A percentile compares a stretch with the other conserved stretches of the same genome.
Evolutionary conservation across 345 rosid genomes (phyloP).

Genomic region (Aurinia saxatilis): DNA sequence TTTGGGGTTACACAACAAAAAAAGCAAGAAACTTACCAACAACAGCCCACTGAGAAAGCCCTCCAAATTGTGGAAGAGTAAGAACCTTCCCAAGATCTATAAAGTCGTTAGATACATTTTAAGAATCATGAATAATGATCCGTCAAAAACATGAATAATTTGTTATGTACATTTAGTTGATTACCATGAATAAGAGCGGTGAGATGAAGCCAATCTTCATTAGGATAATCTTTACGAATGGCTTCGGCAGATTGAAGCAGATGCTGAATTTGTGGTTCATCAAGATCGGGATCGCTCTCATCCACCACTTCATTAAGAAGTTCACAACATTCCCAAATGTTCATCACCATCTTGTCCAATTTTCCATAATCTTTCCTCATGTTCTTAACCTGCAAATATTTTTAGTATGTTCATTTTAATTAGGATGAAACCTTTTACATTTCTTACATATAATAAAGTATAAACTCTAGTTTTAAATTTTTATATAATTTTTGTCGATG

Average conservation of each 20-base stretch:
- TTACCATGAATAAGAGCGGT: slow-evolving; percentile 75
- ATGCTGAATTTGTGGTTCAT: slow-evolving; percentile 68
- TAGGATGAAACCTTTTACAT: too few relatives aligned
- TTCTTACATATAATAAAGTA: too few relatives aligned
- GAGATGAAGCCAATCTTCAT: slow-evolving; percentile 64
- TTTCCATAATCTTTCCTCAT: slow-evolving; percentile 46
- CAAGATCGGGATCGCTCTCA: slow-evolving; percentile 62
- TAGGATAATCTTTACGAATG: slow-evolving; percentile 49
- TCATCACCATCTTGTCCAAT: slow-evolving; percentile 45
- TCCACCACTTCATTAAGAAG: slow-evolving; percentile 51
- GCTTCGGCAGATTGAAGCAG: slow-evolving; percentile 69
- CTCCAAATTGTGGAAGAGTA: slow-evolving; percentile 49
- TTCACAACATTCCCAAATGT: slow-evolving; percentile 69
- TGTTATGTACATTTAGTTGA: too few relatives aligned
- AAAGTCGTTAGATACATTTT: not conserved
- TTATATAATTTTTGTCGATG: too few relatives aligned
- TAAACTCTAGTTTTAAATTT: too few relatives aligned
- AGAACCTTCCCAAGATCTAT: slow-evolving; percentile 69
- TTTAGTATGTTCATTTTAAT: too few relatives aligned
- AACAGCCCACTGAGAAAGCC: slow-evolving; percentile 62
- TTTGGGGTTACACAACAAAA: too few relatives aligned
- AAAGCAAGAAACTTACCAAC: slow-evolving; percentile 44
- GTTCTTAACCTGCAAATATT: slow-evolving; percentile 28
- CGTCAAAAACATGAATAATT: not conserved
- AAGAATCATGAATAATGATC: not conserved